phyloP scores from a whole-genome alignment of 352 stramenopile species.

The Phytophthora meadii region DNA sequence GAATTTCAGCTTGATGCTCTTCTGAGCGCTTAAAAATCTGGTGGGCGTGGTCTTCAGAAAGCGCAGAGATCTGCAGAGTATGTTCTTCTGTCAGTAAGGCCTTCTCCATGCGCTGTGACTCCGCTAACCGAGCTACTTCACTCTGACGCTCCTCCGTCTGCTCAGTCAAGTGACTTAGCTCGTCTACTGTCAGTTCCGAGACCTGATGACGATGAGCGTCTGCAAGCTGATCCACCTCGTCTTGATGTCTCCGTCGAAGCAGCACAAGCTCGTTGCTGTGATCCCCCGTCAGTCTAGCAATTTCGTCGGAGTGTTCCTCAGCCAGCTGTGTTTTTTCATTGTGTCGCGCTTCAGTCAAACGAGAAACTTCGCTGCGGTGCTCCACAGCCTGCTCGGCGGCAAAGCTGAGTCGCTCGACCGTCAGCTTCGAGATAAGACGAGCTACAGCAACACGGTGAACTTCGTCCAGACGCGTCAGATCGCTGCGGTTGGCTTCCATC shows the following conservation, averaged over 20 bases:
- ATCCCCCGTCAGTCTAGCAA: slow-evolving; percentile 10
- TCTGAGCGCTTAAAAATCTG: too few relatives aligned
- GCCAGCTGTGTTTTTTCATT: slow-evolving; percentile 3
- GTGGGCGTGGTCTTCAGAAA: too few relatives aligned
- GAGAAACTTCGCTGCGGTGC: slow-evolving; percentile 4
- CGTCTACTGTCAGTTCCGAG: too few relatives aligned
- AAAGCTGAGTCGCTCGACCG: too few relatives aligned
- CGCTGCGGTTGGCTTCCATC: neutral
- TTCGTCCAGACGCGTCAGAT: slow-evolving; percentile 8
- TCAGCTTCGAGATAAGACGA: slow-evolving; percentile 1
- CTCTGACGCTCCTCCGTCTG: too few relatives aligned
- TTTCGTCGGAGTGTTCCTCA: slow-evolving; percentile 4
- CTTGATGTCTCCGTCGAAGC: slow-evolving; percentile 4
- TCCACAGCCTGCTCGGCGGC: too few relatives aligned
- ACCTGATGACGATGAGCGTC: slow-evolving; percentile 4
- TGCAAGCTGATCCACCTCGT: slow-evolving; percentile 17
- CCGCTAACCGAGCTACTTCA: too few relatives aligned
- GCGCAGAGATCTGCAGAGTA: too few relatives aligned
- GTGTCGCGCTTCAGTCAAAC: slow-evolving; percentile 3
- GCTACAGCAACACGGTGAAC: slow-evolving; percentile 5
- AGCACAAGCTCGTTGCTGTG: slow-evolving; percentile 1
- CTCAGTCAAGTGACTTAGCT: too few relatives aligned
- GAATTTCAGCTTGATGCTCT: too few relatives aligned
- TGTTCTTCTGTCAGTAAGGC: too few relatives aligned
- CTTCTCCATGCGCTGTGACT: too few relatives aligned